A percentile compares a stretch with the other conserved stretches of the same genome.
Conservation (phyloP, 23 red algal genomes). For the Gracilaria caudata region DNA sequence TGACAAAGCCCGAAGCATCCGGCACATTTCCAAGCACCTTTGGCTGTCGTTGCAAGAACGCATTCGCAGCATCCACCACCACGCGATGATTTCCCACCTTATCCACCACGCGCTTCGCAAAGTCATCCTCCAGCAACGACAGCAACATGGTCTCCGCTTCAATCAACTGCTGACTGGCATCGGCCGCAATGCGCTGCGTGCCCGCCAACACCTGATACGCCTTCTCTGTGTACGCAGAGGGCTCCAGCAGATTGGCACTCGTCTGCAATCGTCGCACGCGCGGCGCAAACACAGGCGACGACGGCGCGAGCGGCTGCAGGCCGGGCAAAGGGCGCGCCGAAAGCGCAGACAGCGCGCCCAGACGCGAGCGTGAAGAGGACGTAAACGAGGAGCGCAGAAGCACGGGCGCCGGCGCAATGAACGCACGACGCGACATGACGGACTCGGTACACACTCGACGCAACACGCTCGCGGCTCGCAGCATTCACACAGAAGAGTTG, state of each 20-base stretch:
- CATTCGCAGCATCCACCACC: conserved; percentile 11
- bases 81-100: conserved; percentile 45
- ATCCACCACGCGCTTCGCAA: conserved; percentile 70
- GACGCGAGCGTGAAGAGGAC: too few relatives aligned
- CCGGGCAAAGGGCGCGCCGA: too few relatives aligned
- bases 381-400: background rate
- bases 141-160: conserved; percentile 91
- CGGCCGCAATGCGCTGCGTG: conserved; percentile 55
- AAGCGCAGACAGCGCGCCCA: too few relatives aligned
- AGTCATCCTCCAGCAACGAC: conserved; percentile 80
- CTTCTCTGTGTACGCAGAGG: conserved; percentile 92
- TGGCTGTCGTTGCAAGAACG: conserved; percentile 69
- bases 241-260: conserved; percentile 72
- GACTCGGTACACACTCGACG: background rate
- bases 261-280: background rate
- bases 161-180: conserved; percentile 90
- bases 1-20: conserved; percentile 62
- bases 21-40: conserved; percentile 33
- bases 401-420: conserved; percentile 24
- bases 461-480: background rate
- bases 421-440: conserved; percentile 57
- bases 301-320: background rate
- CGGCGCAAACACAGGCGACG: background rate
- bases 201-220: conserved; percentile 82
- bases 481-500: too few relatives aligned